Conservation (phyloP, 1,139 yeast species). For the Pichiaceae sp. region DNA sequence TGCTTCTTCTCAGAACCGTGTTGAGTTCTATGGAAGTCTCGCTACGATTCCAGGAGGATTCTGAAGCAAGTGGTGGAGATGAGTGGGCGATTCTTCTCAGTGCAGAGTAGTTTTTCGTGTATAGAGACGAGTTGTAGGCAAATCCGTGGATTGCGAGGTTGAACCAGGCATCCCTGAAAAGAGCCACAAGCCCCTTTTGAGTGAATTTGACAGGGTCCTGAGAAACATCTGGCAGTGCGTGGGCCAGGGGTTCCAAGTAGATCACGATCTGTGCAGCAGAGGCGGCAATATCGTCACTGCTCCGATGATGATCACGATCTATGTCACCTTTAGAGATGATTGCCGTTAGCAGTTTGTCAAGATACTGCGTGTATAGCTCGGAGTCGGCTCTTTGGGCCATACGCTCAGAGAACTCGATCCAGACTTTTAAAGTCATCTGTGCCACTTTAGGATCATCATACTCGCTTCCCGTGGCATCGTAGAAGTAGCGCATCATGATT, state of each 20-base stretch:
- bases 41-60: conserved; percentile 73
- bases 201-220: conserved; percentile 32
- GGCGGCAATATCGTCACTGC: conserved; percentile 69
- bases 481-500: conserved; percentile 38
- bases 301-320: conserved; percentile 73
- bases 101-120: conserved; percentile 36
- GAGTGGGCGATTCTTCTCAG: conserved; percentile 72
- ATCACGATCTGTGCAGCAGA: conserved; percentile 70
- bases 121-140: conserved; percentile 49
- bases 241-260: conserved; percentile 68
- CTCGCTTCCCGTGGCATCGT: conserved; percentile 25
- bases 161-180: conserved; percentile 90
- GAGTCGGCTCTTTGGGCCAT: conserved; percentile 24
- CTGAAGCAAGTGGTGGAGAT: conserved; percentile 91
- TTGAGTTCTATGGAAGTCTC: conserved; percentile 91
- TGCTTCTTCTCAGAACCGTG: conserved; percentile 83
- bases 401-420: conserved; percentile 43
- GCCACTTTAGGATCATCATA: conserved; percentile 27
- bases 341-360: conserved; percentile 57
- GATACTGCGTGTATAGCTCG: conserved; percentile 48
- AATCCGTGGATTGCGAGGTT: conserved; percentile 91
- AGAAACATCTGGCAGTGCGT: conserved; percentile 53
- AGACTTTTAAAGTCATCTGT: conserved; percentile 36
- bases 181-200: conserved; percentile 39
- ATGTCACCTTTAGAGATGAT: conserved; percentile 80